These are phyloP conservation scores for Chlorociboria aeruginascens DNA, from an alignment of 495 filamentous ascomycete genomes.

Conservation along the genomic window DNA sequence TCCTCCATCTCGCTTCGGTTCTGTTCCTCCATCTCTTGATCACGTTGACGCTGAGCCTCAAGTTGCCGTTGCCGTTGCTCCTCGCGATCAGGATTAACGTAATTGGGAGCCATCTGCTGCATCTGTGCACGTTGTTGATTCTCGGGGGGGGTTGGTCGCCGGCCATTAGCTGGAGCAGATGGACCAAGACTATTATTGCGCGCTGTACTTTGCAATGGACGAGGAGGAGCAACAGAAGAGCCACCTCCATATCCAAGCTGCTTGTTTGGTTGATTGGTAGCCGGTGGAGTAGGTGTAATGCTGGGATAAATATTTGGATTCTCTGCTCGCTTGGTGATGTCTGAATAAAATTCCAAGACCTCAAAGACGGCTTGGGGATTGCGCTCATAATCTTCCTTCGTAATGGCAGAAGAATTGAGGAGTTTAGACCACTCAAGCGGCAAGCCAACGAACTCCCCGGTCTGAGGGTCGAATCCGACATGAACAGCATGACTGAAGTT, in stretches of 20 bases:
- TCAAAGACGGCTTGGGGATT: slow-evolving; percentile 98
- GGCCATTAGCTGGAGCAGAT: slow-evolving; percentile 18
- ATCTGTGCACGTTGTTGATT: slow-evolving; percentile 31
- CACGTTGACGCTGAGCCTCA: slow-evolving; percentile 24
- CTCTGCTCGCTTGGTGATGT: slow-evolving; percentile 78
- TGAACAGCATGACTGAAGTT: slow-evolving; percentile 95
- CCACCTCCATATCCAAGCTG: slow-evolving; percentile 54
- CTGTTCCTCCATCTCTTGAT: slow-evolving; percentile 37
- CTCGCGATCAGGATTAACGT: slow-evolving; percentile 28
- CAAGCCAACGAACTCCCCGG: slow-evolving; percentile 84
- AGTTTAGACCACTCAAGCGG: slow-evolving; percentile 95
- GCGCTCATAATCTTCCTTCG: slow-evolving; percentile 93
- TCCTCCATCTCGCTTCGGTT: slow-evolving; percentile 51
- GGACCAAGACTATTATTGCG: slow-evolving; percentile 34
- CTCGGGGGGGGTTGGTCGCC: slow-evolving; percentile 30
- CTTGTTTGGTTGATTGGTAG: slow-evolving; percentile 45
- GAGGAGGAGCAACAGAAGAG: slow-evolving; percentile 64
- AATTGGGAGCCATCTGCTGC: slow-evolving; percentile 33
- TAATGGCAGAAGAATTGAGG: slow-evolving; percentile 88
- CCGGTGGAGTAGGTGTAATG: slow-evolving; percentile 54
- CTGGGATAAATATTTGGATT: slow-evolving; percentile 68
- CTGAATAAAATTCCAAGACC: slow-evolving; percentile 93
- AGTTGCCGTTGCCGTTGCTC: slow-evolving; percentile 24
- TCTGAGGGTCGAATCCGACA: slow-evolving; percentile 90
- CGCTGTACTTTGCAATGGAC: slow-evolving; percentile 47